Evolutionary conservation across 306 rosid species (phyloP).

Genomic region (Carpinus viminea): DNA sequence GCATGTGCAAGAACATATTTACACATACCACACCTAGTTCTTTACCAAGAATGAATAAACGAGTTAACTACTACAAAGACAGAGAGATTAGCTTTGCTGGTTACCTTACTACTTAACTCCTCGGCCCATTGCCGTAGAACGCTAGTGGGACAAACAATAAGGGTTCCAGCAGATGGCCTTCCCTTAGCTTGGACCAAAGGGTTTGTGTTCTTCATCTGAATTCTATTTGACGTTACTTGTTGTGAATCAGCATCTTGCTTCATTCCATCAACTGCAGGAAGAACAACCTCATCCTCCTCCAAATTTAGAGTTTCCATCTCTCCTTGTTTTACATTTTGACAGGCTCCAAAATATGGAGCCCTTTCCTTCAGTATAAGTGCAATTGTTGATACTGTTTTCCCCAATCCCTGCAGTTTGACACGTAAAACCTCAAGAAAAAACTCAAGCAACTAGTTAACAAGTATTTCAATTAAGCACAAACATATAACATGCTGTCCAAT

Average conservation of each 20-base stretch:
- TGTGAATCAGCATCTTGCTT: slow-evolving; percentile 33
- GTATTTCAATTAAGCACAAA: too few relatives aligned
- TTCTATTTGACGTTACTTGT: slow-evolving; percentile 35
- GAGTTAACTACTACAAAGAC: slow-evolving; percentile 24
- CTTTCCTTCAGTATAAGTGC: slow-evolving; percentile 88
- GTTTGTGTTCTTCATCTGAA: slow-evolving; percentile 26
- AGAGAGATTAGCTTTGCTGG: slow-evolving; percentile 76
- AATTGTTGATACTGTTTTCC: slow-evolving; percentile 92
- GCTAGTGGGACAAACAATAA: slow-evolving; percentile 96
- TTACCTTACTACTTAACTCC: slow-evolving; percentile 82
- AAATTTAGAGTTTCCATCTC: slow-evolving; percentile 70
- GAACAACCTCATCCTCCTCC: slow-evolving; percentile 69
- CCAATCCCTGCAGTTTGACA: slow-evolving; percentile 67
- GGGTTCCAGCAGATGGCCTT: slow-evolving; percentile 97
- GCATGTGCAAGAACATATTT: too few relatives aligned
- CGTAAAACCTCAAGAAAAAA: too few relatives aligned
- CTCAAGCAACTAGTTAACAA: too few relatives aligned
- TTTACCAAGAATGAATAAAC: too few relatives aligned
- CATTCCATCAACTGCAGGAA: slow-evolving; percentile 30
- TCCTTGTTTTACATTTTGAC: slow-evolving; percentile 37
- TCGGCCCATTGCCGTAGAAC: slow-evolving; percentile 97
- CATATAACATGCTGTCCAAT: too few relatives aligned
- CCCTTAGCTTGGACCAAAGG: slow-evolving; percentile 54
- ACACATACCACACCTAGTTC: too few relatives aligned
- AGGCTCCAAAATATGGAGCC: slow-evolving; percentile 42